A percentile compares a stretch with the other conserved stretches of the same genome.
phyloP scores from a whole-genome alignment of 2,329 filamentous ascomycete genomes.

The Aspergillus novoparasiticus region DNA sequence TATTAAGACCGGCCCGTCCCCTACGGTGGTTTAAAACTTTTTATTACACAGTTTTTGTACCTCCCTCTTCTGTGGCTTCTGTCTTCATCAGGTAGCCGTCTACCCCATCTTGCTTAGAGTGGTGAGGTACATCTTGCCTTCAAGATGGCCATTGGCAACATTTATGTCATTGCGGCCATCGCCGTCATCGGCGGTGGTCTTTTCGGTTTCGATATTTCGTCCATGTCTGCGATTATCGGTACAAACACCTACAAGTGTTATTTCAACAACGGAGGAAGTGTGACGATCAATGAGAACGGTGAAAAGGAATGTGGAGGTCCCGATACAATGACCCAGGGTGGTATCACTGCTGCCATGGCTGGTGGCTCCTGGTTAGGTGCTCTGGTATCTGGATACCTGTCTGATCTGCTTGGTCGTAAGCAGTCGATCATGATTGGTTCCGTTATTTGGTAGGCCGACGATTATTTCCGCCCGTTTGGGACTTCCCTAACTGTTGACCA shows the following conservation, averaged over 20 bases:
- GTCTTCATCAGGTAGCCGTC: background rate
- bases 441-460: conserved; percentile 49
- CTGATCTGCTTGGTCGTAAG: conserved; percentile 59
- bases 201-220: conserved; percentile 79
- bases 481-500: conserved; percentile 20
- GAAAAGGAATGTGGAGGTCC: conserved; percentile 45
- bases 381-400: conserved; percentile 56
- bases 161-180: conserved; percentile 62
- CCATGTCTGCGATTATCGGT: conserved; percentile 70
- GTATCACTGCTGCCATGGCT: conserved; percentile 73
- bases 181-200: conserved; percentile 67
- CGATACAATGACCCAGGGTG: conserved; percentile 60
- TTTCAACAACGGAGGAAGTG: conserved; percentile 60
- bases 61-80: background rate
- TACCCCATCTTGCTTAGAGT: background rate
- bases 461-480: background rate
- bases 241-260: conserved; percentile 71
- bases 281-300: conserved; percentile 27
- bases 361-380: conserved; percentile 70
- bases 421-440: conserved; percentile 56
- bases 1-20: conserved; percentile 6
- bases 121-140: conserved; percentile 3
- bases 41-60: background rate
- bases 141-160: conserved; percentile 54
- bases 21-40: conserved; percentile 5